These are phyloP conservation scores for Beta corolliflora DNA, from an alignment of 179 eudicot species.

Conservation along the genomic window DNA sequence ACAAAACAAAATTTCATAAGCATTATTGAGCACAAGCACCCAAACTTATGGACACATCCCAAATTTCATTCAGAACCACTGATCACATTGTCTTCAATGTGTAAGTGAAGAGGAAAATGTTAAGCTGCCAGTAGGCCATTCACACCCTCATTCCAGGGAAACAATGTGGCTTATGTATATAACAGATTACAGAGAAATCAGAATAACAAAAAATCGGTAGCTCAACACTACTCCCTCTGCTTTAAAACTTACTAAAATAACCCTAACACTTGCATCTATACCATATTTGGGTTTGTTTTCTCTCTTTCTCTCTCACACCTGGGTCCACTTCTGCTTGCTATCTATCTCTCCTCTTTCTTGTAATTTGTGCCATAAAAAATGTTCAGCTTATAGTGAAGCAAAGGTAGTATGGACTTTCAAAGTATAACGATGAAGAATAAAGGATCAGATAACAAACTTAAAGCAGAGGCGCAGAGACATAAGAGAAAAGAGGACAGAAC, in stretches of 20 bases:
- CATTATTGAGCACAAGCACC: neutral
- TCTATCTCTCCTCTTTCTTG: too few species aligned
- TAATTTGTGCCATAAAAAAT: too few species aligned
- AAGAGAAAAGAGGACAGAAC: neutral
- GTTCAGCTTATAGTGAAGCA: too few species aligned
- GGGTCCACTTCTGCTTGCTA: too few species aligned
- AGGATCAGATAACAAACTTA: neutral
- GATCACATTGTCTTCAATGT: neutral
- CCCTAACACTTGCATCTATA: too few species aligned
- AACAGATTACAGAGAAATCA: slow-evolving; percentile 1
- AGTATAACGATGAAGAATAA: slow-evolving; percentile 7
- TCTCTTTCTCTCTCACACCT: too few species aligned
- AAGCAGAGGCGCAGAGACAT: neutral
- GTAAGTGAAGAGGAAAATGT: neutral
- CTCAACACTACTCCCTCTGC: too few species aligned
- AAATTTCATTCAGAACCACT: neutral
- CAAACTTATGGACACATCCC: neutral
- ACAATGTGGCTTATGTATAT: neutral
- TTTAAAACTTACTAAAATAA: too few species aligned
- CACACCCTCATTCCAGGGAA: neutral
- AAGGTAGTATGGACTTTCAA: neutral
- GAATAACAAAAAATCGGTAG: neutral
- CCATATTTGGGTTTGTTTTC: too few species aligned
- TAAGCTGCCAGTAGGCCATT: neutral
- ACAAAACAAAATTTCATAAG: neutral